Evolutionary conservation across 2,329 filamentous ascomycete genomes (phyloP).

Genomic region (Lasiodiplodia sp.): DNA sequence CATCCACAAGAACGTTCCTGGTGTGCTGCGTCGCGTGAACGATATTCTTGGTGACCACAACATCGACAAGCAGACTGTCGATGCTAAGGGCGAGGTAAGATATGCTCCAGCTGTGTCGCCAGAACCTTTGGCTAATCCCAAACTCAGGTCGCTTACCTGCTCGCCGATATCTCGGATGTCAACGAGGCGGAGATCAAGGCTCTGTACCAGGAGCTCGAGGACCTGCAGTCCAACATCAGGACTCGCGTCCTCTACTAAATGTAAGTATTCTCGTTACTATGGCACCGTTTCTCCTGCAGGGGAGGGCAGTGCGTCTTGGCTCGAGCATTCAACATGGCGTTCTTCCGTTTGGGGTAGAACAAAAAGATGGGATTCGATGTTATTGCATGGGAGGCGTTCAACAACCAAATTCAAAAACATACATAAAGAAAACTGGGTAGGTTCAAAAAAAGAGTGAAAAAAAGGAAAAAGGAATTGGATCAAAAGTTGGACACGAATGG

Average conservation of each 20-base stretch:
- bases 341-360: slow-evolving; percentile 31
- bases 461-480: neutral
- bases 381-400: slow-evolving; percentile 26
- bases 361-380: slow-evolving; percentile 19
- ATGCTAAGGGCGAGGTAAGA: slow-evolving; percentile 83
- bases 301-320: neutral
- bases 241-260: slow-evolving; percentile 57
- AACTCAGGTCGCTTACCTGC: slow-evolving; percentile 81
- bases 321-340: slow-evolving; percentile 50
- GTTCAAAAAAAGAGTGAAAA: neutral
- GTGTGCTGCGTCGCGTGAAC: slow-evolving; percentile 94
- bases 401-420: slow-evolving; percentile 7
- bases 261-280: neutral
- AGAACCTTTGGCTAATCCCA: neutral
- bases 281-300: neutral
- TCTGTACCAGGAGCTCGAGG: slow-evolving; percentile 82
- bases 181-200: slow-evolving; percentile 82
- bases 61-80: slow-evolving; percentile 98
- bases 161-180: slow-evolving; percentile 95
- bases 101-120: neutral
- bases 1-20: slow-evolving; percentile 95
- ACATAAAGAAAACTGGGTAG: neutral
- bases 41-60: slow-evolving; percentile 94
- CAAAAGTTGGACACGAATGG: neutral
- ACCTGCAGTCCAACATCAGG: slow-evolving; percentile 72